Evolutionary conservation across 2,329 filamentous ascomycete genomes (phyloP).

Genomic region (Trichoderma koningii): DNA sequence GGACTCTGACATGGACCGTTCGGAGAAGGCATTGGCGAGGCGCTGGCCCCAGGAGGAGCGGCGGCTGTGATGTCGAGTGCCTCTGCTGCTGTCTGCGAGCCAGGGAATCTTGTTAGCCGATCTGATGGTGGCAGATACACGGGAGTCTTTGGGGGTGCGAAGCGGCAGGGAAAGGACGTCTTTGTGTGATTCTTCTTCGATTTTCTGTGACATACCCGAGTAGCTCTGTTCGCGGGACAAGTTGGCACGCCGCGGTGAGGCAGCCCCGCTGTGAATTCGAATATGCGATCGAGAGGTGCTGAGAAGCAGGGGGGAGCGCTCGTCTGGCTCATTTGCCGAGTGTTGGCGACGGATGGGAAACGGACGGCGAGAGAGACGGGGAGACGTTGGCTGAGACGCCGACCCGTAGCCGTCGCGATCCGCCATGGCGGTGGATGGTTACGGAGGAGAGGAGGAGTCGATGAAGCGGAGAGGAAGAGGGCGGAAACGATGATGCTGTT

Average conservation of each 20-base stretch:
- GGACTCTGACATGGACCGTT: constrained; percentile 62
- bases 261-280: constrained; percentile 43
- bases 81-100: constrained; percentile 42
- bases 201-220: constrained; percentile 38
- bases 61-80: constrained; percentile 56
- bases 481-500: neutral
- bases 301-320: constrained; percentile 48
- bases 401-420: constrained; percentile 35
- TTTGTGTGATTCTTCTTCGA: neutral
- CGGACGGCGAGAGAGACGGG: constrained; percentile 38
- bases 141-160: no score
- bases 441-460: neutral
- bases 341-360: constrained; percentile 34
- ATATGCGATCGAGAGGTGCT: constrained; percentile 46
- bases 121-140: neutral
- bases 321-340: constrained; percentile 43
- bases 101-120: neutral
- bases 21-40: constrained; percentile 62
- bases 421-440: constrained; percentile 35
- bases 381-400: constrained; percentile 41
- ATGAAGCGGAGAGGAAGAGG: neutral
- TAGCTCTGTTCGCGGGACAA: constrained; percentile 49
- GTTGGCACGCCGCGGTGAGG: constrained; percentile 35
- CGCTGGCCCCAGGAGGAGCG: constrained; percentile 62
- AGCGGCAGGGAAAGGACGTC: neutral